phyloP scores from a whole-genome alignment of 345 rosid genomes.

The Microcos paniculata region DNA sequence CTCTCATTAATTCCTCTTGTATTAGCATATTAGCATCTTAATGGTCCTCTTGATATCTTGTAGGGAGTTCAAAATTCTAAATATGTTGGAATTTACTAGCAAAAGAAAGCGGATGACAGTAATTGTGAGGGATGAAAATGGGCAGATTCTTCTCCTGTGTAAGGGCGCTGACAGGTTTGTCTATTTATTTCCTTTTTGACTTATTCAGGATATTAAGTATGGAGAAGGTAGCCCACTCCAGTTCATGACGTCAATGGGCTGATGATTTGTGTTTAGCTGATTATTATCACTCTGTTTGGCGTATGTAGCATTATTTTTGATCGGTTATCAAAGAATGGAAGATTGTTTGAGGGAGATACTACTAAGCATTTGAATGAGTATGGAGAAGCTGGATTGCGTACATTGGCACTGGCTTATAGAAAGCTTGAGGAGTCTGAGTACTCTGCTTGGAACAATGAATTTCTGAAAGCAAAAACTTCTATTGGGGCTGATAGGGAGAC shows the following conservation, averaged over 20 bases:
- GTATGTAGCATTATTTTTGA: constrained; percentile 80
- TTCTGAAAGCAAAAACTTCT: constrained; percentile 78
- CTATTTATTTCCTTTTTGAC: constrained; percentile 2
- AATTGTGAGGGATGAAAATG: constrained; percentile 73
- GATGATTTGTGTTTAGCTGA: not conserved
- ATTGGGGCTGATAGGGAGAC: constrained; percentile 79
- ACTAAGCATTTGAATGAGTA: constrained; percentile 82
- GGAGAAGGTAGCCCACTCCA: not conserved
- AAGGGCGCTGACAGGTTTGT: constrained; percentile 99
- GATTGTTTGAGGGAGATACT: constrained; percentile 58
- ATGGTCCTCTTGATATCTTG: constrained; percentile 24
- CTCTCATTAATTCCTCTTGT: constrained; percentile 14
- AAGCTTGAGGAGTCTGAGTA: constrained; percentile 76
- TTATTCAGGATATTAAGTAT: not conserved
- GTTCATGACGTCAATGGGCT: not conserved
- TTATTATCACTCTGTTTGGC: constrained; percentile 23
- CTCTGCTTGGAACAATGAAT: constrained; percentile 74
- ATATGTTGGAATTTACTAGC: constrained; percentile 90
- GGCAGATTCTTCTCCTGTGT: constrained; percentile 81
- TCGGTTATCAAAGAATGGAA: constrained; percentile 80
- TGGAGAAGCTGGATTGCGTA: constrained; percentile 94
- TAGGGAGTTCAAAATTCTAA: constrained; percentile 94
- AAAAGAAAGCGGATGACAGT: constrained; percentile 98
- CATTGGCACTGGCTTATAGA: constrained; percentile 76
- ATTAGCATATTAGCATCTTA: constrained; percentile 17